Evolutionary conservation across 768 basidiomycete genomes (phyloP), one percentile per base, ranked within the genome.

Genomic region (Rhizopogon salebrosus): DNA sequence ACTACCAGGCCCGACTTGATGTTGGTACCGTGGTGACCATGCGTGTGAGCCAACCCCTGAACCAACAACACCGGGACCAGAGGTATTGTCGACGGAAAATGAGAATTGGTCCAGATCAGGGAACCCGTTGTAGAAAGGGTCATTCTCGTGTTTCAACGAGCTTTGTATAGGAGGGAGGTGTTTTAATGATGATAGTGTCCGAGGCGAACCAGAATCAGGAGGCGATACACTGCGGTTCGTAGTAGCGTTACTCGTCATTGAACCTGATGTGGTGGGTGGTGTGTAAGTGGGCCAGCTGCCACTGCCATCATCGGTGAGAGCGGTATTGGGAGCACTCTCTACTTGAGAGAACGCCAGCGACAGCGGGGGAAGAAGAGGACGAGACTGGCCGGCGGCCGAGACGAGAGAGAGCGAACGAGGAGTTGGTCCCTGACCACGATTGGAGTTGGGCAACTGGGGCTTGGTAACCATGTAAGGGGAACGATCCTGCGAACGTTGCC

Each of bases 211-310:
- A 53, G 53, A 37, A 55, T 64, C 49, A 60, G 53, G 36, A 56
- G 60, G 65, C 10, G 75, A 66, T 27, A 67, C 65, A 27, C 64
- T 61, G 66, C 65, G 59, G 75, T 81, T 51, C 65, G 70, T 26
- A 70, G 78, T n/a, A 70, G 78, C 31, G 64, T 75, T 57, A 43
- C 68, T 68, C 5, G 76, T 71, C 18, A 75, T 68, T 6, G 82
- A 83, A 8, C 74, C 74, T 1, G 73, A 75, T 6, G 83, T 84
- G 1, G 80, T 74, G 1, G 83, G 83, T 26, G 84, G 84, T 0
- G 83, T 84, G 57, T 84, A 85, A 29, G 77, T 72, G 4, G 80
- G 75, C 84, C 84, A 85, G 16, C 77, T 77, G 52, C 76, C 75
- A 34, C 74, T 72, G 16, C 69, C 63, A 37, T 80, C 77, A 42